Base-by-base conservation (phyloP, 1,284 basidiomycete genomes). In the Singerocomus inundabilis region DNA sequence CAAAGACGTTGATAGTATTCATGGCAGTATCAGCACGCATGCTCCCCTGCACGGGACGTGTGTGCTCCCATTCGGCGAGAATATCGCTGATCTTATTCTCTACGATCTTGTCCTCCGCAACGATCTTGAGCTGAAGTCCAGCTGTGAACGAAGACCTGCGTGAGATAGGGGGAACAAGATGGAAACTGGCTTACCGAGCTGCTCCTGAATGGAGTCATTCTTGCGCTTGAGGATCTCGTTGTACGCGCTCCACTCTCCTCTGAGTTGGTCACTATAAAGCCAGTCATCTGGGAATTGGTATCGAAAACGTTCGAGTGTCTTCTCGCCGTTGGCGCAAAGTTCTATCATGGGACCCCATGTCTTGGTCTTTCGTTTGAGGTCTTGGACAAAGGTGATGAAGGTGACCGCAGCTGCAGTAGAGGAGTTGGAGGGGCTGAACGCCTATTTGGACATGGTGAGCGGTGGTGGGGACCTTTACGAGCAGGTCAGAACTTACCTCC, bases 361-460 rank as follows among this genome's bases (percentile, higher is more conserved):
- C 72, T 93, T 91, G 51, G 93, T 91, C 77, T 95, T 97, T 67
- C 90, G 88, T 76, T 98, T 98, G 59, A 99, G 82, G 76, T 98
- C 95, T 72, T 99, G 96, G 1, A 99, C 95, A 67, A 98, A 98
- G 24, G 97, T 99, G 72, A 99, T 98, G 72, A 99, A 98, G 1
- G 92, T 89, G 58, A 99, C 97, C 66, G 97, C 94, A 55, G 95
- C 94, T 34, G 95, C 96, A 65, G 97, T 99, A 48, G 87, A 89
- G 28, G 87, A 90, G 64, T 87, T 89, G 52, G 64, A 67, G 69
- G 72, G 75, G 75, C 81, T 76, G 70, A 83, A 81, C 46, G 71
- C 78, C 82, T 83, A 48, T 1, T 15, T 33, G 11, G 12, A 28
- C 32, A 9, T 31, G 40, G 48, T 65, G 47, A 67, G 46, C 24